Conservation (phyloP, 768 basidiomycete species). For the Mycena sanguinolenta region DNA sequence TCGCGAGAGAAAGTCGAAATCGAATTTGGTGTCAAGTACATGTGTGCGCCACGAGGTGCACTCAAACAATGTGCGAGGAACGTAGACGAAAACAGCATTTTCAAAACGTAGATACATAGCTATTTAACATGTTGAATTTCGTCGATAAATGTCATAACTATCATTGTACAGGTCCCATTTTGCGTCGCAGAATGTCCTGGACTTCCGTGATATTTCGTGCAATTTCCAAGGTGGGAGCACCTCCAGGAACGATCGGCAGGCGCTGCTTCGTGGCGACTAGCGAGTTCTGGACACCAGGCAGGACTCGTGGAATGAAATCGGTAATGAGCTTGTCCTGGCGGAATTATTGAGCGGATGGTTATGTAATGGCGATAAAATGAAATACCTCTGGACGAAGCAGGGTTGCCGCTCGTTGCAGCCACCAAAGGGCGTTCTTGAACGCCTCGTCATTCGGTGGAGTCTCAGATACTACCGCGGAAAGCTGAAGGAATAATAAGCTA, state of each 20-base stretch:
- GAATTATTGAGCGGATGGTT: constrained; percentile 18
- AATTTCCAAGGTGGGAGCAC: constrained; percentile 74
- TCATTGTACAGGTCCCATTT: constrained; percentile 46
- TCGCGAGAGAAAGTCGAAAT: no score
- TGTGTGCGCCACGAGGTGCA: no score
- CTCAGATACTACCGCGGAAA: constrained; percentile 81
- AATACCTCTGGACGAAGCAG: constrained; percentile 80
- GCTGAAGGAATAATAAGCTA: constrained; percentile 54
- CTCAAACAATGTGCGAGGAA: no score
- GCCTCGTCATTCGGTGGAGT: constrained; percentile 82
- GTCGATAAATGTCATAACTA: constrained; percentile 25
- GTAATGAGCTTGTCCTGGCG: constrained; percentile 82
- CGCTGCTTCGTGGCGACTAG: constrained; percentile 86
- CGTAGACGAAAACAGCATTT: constrained; percentile 4
- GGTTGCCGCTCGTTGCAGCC: constrained; percentile 82
- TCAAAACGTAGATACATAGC: constrained; percentile 25
- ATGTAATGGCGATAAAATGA: neutral
- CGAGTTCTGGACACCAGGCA: constrained; percentile 83
- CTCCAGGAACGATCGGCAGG: constrained; percentile 81
- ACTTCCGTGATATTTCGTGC: constrained; percentile 80
- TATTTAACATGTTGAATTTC: constrained; percentile 15
- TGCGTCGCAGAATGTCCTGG: constrained; percentile 76
- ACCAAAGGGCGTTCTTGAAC: constrained; percentile 89
- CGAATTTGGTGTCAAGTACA: no score
- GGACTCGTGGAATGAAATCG: constrained; percentile 84